Conservation (phyloP, 305 asterid species). For the Solanum hybrid region DNA sequence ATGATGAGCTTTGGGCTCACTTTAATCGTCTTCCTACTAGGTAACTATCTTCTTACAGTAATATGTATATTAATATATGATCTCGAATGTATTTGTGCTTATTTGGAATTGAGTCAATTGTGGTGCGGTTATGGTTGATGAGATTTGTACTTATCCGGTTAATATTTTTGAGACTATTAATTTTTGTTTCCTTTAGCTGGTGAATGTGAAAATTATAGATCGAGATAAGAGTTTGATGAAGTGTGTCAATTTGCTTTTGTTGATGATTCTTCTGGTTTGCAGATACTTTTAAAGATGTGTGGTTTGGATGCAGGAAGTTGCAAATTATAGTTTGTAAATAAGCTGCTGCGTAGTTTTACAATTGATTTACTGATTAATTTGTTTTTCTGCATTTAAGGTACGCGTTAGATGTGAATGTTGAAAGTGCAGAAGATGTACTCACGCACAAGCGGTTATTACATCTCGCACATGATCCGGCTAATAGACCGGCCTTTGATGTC, state of each 20-base stretch:
- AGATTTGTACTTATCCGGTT: neutral
- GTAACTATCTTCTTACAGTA: conserved; percentile 15
- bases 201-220: neutral
- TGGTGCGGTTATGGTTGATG: neutral
- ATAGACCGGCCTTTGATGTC: conserved; percentile 15
- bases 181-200: neutral
- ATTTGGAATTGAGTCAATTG: neutral
- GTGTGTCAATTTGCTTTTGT: neutral
- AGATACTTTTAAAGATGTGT: neutral
- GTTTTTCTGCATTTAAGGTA: conserved; percentile 19
- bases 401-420: conserved; percentile 15
- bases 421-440: conserved; percentile 16
- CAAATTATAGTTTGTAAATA: neutral
- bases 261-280: neutral
- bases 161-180: neutral
- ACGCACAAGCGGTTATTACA: conserved; percentile 10
- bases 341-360: neutral
- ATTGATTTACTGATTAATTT: neutral
- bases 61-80: no score
- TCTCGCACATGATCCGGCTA: conserved; percentile 12
- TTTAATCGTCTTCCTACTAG: conserved; percentile 87
- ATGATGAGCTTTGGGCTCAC: conserved; percentile 81
- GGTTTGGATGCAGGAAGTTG: neutral
- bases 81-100: neutral
- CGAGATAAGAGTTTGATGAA: neutral